These are phyloP conservation scores for Sarcocystis neurona DNA, from an alignment of 169 alveolate species.

Conservation along the genomic window DNA sequence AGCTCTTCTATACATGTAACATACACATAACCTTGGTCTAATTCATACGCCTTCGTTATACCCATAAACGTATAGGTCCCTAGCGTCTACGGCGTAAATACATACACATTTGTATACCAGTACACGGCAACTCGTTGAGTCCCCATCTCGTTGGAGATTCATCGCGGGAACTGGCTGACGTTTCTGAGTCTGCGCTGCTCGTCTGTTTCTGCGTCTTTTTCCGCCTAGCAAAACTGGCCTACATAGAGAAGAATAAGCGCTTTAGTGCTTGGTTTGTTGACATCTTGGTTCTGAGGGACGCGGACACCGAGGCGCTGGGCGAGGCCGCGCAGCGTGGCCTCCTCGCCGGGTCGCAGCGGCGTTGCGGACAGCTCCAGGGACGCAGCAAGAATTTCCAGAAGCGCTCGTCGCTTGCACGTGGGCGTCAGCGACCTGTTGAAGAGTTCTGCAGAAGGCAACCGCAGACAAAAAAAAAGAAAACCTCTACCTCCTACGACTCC, in stretches of 20 bases:
- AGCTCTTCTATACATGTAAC: slow-evolving; percentile 69
- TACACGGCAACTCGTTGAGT: not conserved
- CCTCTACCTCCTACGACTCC: not conserved
- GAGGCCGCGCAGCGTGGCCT: slow-evolving; percentile 73
- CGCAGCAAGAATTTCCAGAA: slow-evolving; percentile 82
- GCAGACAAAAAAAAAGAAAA: not conserved
- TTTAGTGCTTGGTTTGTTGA: slow-evolving; percentile 65
- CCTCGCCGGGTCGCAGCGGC: slow-evolving; percentile 89
- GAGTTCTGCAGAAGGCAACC: slow-evolving; percentile 60
- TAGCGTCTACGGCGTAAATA: too few relatives aligned
- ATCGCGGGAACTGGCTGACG: too few relatives aligned
- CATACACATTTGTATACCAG: slow-evolving; percentile 69
- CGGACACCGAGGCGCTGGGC: slow-evolving; percentile 67
- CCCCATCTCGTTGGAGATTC: too few relatives aligned
- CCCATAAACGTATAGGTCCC: too few relatives aligned
- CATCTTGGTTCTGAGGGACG: slow-evolving; percentile 45
- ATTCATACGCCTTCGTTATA: too few relatives aligned
- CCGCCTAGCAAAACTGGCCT: not conserved
- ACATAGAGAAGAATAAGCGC: slow-evolving; percentile 71
- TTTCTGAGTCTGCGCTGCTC: not conserved
- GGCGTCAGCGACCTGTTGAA: slow-evolving; percentile 75
- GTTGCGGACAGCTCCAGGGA: slow-evolving; percentile 84
- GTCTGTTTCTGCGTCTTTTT: not conserved
- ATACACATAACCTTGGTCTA: too few relatives aligned
- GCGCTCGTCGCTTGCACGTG: slow-evolving; percentile 75